Conservation (phyloP, 2,329 filamentous ascomycete species). For the Neurospora sp. region DNA sequence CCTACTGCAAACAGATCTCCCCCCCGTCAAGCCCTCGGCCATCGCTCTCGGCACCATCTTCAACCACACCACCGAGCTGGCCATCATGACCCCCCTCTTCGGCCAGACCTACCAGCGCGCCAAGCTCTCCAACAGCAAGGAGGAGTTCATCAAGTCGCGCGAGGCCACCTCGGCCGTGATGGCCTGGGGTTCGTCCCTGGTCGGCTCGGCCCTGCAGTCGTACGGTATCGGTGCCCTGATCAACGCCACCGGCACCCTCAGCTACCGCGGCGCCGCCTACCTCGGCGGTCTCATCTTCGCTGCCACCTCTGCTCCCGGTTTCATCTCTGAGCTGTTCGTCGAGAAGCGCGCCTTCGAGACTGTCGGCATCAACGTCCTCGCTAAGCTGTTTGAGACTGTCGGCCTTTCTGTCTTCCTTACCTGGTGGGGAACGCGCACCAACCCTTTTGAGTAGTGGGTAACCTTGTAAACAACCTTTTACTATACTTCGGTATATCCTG, state of each 20-base stretch:
- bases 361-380: slow-evolving; percentile 72
- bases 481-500: background rate
- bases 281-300: slow-evolving; percentile 86
- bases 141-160: slow-evolving; percentile 91
- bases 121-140: slow-evolving; percentile 84
- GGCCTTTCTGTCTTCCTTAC: slow-evolving; percentile 87
- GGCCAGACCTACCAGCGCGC: slow-evolving; percentile 91
- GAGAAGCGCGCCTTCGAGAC: slow-evolving; percentile 91
- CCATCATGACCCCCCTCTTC: slow-evolving; percentile 80
- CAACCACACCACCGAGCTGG: slow-evolving; percentile 86
- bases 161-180: slow-evolving; percentile 81
- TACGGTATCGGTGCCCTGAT: slow-evolving; percentile 85
- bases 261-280: slow-evolving; percentile 96
- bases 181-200: slow-evolving; percentile 81
- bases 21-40: slow-evolving; percentile 89
- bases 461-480: background rate
- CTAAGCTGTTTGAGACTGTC: slow-evolving; percentile 85
- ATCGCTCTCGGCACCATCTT: slow-evolving; percentile 94
- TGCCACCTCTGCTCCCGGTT: slow-evolving; percentile 75
- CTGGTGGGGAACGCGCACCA: slow-evolving; percentile 95
- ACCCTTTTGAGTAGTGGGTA: slow-evolving; percentile 67
- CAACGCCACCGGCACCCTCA: slow-evolving; percentile 90
- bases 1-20: slow-evolving; percentile 36
- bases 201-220: slow-evolving; percentile 79
- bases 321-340: slow-evolving; percentile 75